A percentile compares a stretch with the other conserved stretches of the same genome.
Conservation (phyloP, 108 stramenopile species). For the Nitzschia putrida region DNA sequence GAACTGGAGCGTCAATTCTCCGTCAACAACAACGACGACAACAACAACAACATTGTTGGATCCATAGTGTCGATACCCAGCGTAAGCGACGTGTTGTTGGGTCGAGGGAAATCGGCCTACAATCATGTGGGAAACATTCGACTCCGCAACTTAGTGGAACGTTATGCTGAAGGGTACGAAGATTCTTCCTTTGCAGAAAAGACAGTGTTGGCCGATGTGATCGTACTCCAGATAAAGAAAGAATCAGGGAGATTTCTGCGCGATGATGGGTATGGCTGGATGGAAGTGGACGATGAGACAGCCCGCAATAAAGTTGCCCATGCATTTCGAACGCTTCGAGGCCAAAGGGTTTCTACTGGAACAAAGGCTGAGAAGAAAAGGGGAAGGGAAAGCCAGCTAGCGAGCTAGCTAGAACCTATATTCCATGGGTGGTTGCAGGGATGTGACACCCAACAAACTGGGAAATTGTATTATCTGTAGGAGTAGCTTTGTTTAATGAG, state of each 20-base stretch:
- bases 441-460: no score
- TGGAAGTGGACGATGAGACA: conserved; percentile 22
- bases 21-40: not conserved
- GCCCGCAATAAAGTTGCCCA: conserved; percentile 33
- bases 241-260: conserved; percentile 37
- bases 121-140: conserved; percentile 29
- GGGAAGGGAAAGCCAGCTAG: not conserved
- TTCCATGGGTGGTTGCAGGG: not conserved
- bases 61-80: conserved; percentile 5
- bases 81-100: conserved; percentile 17
- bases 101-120: conserved; percentile 21
- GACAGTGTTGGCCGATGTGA: conserved; percentile 28
- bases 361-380: not conserved
- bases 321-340: conserved; percentile 34
- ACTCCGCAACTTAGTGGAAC: conserved; percentile 22
- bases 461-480: no score
- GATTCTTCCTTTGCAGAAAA: conserved; percentile 9
- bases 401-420: no score
- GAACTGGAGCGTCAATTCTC: not conserved
- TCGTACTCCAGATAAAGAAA: conserved; percentile 27
- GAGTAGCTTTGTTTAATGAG: no score
- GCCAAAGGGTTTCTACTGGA: not conserved
- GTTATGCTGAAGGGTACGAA: conserved; percentile 3
- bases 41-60: not conserved
- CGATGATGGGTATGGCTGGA: conserved; percentile 30